phyloP scores from a whole-genome alignment of 495 filamentous ascomycete genomes.

The Penicillium diatomitis region DNA sequence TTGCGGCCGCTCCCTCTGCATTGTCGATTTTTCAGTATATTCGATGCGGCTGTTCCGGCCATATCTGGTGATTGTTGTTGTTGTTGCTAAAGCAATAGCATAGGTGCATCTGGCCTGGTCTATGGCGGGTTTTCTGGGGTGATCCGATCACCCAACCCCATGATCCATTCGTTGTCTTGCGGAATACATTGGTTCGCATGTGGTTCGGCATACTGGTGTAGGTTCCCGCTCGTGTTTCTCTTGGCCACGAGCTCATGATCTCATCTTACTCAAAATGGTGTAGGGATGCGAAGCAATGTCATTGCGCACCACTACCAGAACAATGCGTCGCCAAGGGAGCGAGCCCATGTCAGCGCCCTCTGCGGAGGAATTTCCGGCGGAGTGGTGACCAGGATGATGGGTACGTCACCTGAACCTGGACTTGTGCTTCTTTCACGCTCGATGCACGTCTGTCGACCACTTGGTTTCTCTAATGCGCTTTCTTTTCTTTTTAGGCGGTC shows the following conservation, averaged over 20 bases:
- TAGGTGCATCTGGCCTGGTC: conserved; percentile 63
- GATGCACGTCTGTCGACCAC: neutral
- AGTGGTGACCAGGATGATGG: conserved; percentile 49
- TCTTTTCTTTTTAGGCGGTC: conserved; percentile 22
- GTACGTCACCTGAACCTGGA: conserved; percentile 32
- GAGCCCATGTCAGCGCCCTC: conserved; percentile 52
- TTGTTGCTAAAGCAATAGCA: neutral
- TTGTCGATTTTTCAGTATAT: no score
- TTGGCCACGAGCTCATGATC: neutral
- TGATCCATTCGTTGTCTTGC: conserved; percentile 61
- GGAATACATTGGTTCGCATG: conserved; percentile 74
- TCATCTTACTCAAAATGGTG: neutral
- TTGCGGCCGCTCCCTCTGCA: neutral
- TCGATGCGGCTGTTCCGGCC: no score
- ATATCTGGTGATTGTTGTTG: no score
- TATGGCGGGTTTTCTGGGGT: conserved; percentile 62
- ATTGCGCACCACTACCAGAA: conserved; percentile 36
- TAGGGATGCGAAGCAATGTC: conserved; percentile 35
- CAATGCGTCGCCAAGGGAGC: conserved; percentile 42
- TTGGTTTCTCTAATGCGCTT: neutral
- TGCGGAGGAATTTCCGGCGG: conserved; percentile 65
- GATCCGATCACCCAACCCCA: conserved; percentile 52
- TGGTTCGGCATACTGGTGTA: conserved; percentile 71
- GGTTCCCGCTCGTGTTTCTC: conserved; percentile 5
- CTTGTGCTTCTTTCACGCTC: no score